Evolutionary conservation across 306 rosid species (phyloP), one percentile per base, ranked within the genome.

Genomic region (Malus sylvestris): DNA sequence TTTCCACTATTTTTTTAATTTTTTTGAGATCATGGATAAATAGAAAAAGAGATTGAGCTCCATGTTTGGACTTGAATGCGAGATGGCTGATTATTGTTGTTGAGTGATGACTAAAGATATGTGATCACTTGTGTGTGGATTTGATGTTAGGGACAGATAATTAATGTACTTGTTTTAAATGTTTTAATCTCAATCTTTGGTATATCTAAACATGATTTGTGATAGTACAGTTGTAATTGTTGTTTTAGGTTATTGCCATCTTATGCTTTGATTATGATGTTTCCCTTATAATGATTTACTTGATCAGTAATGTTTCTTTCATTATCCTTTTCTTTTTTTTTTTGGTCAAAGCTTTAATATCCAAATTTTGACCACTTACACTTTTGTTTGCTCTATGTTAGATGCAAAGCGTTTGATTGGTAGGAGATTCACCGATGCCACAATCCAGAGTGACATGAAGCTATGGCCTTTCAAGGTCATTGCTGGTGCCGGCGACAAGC

Each of bases 351-450:
- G 27, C 10, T n/a, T 57, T 57, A 27, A 57, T 57, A 10, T 57
- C 5, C 27, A 23, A 4, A n/a, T 22, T 58, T 22, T 20, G 10
- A 58, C 22, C 6, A 20, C 63, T 58, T 20, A 11, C 4, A 15
- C 45, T 68, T 19, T 6, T 75, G 66, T 25, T 18, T 13, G 35
- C 9, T 3, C 32, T 68, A 13, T 71, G 18, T 52, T 38, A 79
- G 84, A 86, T 71, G 85, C 86, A 6, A 83, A 86, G 53, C 83
- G 89, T 20, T 74, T 86, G 70, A 86, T 86, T 14, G 86, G 89
- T 7, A 78, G 86, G 44, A 64, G 86, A 52, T 80, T 77, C 62
- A 73, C 67, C 9, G 89, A 86, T 32, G 57, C 81, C 12, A 67
- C 81, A 0, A 81, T 86, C 22, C 83, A 80, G 27, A 51, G 22